Evolutionary conservation across 177 flowering plant genomes (phyloP), one percentile per base, ranked within the genome.

Genomic region (Vitis hybrid): DNA sequence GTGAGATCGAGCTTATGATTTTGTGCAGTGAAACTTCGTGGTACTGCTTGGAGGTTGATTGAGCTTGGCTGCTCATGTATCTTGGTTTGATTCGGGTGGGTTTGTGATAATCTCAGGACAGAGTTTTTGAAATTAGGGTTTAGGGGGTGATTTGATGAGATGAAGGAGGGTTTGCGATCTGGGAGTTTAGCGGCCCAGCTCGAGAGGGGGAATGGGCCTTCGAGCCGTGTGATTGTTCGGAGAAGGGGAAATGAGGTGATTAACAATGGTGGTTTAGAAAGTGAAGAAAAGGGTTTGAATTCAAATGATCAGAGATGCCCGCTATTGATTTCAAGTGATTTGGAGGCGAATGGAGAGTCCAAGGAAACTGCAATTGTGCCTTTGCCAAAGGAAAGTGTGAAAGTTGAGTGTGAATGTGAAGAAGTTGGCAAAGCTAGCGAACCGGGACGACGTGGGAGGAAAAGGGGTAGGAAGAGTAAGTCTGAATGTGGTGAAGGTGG

Each of bases 141-240:
- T 58, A 7, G 17, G 50, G 19, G 61, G 52, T 3, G 60, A 8
- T 24, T n/a, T 51, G 61, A 11, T 44, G 12, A 51, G 62, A 79
- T 79, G 82, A 65, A 18, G 19, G 70, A 63, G 68, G 68, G 75
- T 17, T 56, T 71, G 64, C 33, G 77, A 66, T 73, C 77, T 60
- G 67, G 67, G 18, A 7, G 3, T 2, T 2, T 11, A 20, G 1
- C n/a, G 49, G 49, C 18, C 8, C 19, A 31, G 47, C 13, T 38
- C 9, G 67, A 64, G 59, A 33, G 11, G 11, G 67, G 13, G 12
- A 15, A 58, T 11, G 70, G 56, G 52, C 11, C 3, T 33, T 17
- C 33, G 49, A 15, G 19, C 58, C 58, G n/a, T 38, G 50, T 8
- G n/a, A 53, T 11, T 31, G 28, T 14, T 24, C 4, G 69, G 6